Conservation (phyloP, 306 rosid genomes). For the Rosa lucieae region DNA sequence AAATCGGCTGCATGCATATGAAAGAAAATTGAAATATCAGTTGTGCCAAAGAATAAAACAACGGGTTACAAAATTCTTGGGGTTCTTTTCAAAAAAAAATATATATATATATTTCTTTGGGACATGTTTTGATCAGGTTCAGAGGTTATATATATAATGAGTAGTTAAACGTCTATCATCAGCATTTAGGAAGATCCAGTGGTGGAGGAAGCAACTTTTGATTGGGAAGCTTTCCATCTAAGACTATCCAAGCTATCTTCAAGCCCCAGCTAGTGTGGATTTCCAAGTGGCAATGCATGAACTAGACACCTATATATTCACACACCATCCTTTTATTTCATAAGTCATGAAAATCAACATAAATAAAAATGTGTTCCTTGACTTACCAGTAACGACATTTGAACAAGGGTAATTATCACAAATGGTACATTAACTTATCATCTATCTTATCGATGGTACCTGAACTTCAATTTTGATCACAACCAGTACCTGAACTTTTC, state of each 20-base stretch:
- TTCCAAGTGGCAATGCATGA: conserved; percentile 57
- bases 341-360: too few species aligned
- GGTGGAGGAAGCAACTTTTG: conserved; percentile 53
- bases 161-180: background rate
- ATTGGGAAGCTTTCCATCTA: too few species aligned
- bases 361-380: too few species aligned
- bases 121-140: background rate
- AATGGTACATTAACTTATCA: too few species aligned
- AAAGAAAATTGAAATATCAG: background rate
- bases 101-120: too few species aligned
- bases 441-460: too few species aligned
- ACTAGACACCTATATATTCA: conserved; percentile 43
- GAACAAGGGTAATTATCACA: too few species aligned
- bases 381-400: too few species aligned
- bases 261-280: conserved; percentile 60
- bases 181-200: conserved; percentile 49
- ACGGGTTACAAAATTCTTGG: background rate
- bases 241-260: conserved; percentile 53
- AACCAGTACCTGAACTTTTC: too few species aligned
- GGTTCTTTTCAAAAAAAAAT: too few species aligned
- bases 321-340: too few species aligned
- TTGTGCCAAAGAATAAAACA: background rate
- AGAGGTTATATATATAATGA: background rate
- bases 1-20: background rate
- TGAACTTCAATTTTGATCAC: too few species aligned